A percentile compares a stretch with the other conserved stretches of the same genome.
These are phyloP conservation scores for Cetradonia linearis DNA, from an alignment of 495 filamentous ascomycete species.

Conservation along the genomic window DNA sequence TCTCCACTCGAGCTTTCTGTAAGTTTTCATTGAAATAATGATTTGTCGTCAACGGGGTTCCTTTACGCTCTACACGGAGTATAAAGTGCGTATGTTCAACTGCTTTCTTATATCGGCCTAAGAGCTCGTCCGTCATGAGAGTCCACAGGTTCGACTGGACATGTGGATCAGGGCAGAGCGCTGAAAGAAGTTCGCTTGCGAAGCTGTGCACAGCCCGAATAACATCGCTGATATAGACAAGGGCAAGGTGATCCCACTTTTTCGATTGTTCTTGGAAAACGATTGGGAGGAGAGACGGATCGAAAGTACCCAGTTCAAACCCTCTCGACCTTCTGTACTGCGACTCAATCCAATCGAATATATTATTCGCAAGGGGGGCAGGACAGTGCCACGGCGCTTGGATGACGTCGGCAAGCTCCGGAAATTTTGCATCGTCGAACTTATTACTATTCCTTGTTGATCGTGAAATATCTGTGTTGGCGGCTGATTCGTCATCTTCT, in stretches of 20 bases:
- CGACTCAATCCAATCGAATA: too few relatives aligned
- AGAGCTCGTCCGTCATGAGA: conserved; percentile 37
- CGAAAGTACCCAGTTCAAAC: conserved; percentile 36
- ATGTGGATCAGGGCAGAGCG: conserved; percentile 32
- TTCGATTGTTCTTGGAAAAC: conserved; percentile 45
- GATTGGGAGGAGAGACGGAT: conserved; percentile 32
- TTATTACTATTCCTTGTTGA: too few relatives aligned
- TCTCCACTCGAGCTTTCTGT: conserved; percentile 30
- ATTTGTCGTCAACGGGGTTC: conserved; percentile 40
- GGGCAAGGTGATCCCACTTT: conserved; percentile 42
- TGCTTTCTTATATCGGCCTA: conserved; percentile 35
- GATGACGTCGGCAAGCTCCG: conserved; percentile 29
- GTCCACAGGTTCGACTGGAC: too few relatives aligned
- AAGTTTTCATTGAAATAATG: conserved; percentile 45
- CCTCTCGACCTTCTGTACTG: conserved; percentile 29
- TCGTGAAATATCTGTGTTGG: too few relatives aligned
- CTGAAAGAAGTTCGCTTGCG: conserved; percentile 31
- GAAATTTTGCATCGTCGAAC: not conserved
- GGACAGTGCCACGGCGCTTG: too few relatives aligned
- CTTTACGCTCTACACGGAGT: conserved; percentile 39
- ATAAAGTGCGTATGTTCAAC: conserved; percentile 38
- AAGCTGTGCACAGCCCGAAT: conserved; percentile 40
- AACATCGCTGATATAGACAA: conserved; percentile 38
- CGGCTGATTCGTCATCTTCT: too few relatives aligned
- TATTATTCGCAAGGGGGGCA: too few relatives aligned